These are phyloP conservation scores for Chaetomium sp. DNA, from an alignment of 2,329 filamentous ascomycete species.

Conservation along the genomic window DNA sequence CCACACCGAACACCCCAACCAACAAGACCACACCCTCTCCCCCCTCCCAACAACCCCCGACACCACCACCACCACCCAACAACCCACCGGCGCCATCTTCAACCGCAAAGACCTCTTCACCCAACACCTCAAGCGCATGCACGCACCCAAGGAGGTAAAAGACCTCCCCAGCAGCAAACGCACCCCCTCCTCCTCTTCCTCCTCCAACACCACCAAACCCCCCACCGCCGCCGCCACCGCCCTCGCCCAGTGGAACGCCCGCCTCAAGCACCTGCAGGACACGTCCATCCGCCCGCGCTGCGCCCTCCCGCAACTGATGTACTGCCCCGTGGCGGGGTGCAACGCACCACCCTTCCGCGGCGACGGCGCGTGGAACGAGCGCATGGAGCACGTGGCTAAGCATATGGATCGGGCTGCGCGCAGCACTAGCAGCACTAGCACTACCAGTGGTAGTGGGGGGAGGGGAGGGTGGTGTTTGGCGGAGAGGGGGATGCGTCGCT, in stretches of 20 bases:
- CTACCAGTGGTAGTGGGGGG: constrained; percentile 31
- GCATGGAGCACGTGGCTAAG: constrained; percentile 84
- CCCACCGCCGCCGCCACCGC: background rate
- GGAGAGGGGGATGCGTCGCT: constrained; percentile 44
- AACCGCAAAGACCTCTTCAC: constrained; percentile 92
- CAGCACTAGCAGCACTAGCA: too few species aligned
- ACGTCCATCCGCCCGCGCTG: constrained; percentile 65
- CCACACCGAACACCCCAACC: background rate
- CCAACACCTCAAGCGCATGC: constrained; percentile 86
- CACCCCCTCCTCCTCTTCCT: background rate
- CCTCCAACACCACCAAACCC: background rate
- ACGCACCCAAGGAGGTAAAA: constrained; percentile 55
- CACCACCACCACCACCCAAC: constrained; percentile 27
- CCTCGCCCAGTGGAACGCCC: constrained; percentile 48
- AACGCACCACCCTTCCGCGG: constrained; percentile 58
- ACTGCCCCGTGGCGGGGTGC: constrained; percentile 67
- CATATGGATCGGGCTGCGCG: constrained; percentile 63
- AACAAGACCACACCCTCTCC: background rate
- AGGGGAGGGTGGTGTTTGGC: constrained; percentile 44
- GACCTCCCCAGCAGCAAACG: constrained; percentile 39
- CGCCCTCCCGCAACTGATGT: constrained; percentile 59
- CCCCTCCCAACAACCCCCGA: constrained; percentile 31
- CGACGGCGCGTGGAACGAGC: constrained; percentile 69
- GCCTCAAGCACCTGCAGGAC: constrained; percentile 58
- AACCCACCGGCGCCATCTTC: constrained; percentile 61